phyloP scores from a whole-genome alignment of 2,329 filamentous ascomycete species.

The Aotearoamyces nothofagi region DNA sequence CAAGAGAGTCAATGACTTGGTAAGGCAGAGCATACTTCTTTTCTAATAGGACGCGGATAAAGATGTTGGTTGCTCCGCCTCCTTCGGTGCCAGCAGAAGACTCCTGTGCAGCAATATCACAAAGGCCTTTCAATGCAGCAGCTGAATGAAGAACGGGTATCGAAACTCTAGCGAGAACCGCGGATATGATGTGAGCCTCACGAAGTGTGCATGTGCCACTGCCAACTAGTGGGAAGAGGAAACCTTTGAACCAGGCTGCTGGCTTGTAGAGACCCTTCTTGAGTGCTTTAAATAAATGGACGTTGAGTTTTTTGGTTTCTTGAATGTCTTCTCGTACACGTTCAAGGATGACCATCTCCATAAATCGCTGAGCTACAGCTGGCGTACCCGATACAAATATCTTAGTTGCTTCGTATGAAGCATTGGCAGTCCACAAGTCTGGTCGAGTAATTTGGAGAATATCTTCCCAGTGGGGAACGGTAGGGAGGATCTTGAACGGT shows the following conservation, averaged over 20 bases:
- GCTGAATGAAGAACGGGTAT: slow-evolving; percentile 88
- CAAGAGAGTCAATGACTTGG: slow-evolving; percentile 84
- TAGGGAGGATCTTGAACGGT: slow-evolving; percentile 92
- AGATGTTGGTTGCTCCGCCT: slow-evolving; percentile 84
- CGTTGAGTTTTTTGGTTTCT: slow-evolving; percentile 87
- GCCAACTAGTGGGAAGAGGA: slow-evolving; percentile 78
- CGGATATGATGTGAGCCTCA: slow-evolving; percentile 83
- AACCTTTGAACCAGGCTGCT: slow-evolving; percentile 89
- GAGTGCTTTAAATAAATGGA: slow-evolving; percentile 85
- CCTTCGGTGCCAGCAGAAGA: slow-evolving; percentile 70
- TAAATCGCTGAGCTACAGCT: slow-evolving; percentile 65
- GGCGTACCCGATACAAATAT: slow-evolving; percentile 85
- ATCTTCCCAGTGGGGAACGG: slow-evolving; percentile 82
- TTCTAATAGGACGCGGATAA: slow-evolving; percentile 83
- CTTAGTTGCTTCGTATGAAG: slow-evolving; percentile 75
- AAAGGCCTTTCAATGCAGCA: slow-evolving; percentile 78
- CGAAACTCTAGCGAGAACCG: slow-evolving; percentile 69
- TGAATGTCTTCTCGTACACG: slow-evolving; percentile 87
- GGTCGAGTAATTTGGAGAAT: slow-evolving; percentile 76
- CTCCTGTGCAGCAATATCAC: slow-evolving; percentile 87
- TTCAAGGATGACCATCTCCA: slow-evolving; percentile 76
- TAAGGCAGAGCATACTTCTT: slow-evolving; percentile 96
- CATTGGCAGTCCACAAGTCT: slow-evolving; percentile 60
- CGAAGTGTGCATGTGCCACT: slow-evolving; percentile 81
- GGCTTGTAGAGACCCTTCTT: slow-evolving; percentile 93